These are phyloP conservation scores for Coemansia sp. DNA, from an alignment of 192 early-diverging fungal genomes.

Conservation along the genomic window DNA sequence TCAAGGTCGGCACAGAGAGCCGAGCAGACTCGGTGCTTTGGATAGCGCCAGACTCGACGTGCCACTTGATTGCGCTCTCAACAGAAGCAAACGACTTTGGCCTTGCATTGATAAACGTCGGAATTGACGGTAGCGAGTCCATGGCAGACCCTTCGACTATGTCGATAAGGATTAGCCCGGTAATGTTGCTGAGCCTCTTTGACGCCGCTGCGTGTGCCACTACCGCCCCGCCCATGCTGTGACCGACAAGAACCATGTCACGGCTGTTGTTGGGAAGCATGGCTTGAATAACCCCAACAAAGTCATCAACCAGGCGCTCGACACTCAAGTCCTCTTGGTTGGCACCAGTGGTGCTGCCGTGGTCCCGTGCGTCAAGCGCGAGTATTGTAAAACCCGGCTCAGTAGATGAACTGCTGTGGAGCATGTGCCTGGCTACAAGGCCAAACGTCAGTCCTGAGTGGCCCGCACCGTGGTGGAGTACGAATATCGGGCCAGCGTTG, in stretches of 20 bases:
- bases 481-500: conserved; percentile 60
- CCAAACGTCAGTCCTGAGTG: conserved; percentile 67
- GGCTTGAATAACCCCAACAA: conserved; percentile 47
- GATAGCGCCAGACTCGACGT: conserved; percentile 60
- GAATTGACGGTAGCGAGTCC: conserved; percentile 46
- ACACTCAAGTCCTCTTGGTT: conserved; percentile 59
- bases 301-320: conserved; percentile 58
- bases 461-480: conserved; percentile 83
- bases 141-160: conserved; percentile 73
- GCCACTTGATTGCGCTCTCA: conserved; percentile 43
- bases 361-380: conserved; percentile 68
- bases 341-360: conserved; percentile 55
- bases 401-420: conserved; percentile 17
- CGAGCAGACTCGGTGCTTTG: conserved; percentile 65
- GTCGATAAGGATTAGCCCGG: conserved; percentile 70
- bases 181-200: conserved; percentile 47
- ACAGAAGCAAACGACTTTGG: conserved; percentile 30
- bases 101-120: conserved; percentile 32
- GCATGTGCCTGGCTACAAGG: conserved; percentile 56
- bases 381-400: conserved; percentile 40
- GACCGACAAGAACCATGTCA: conserved; percentile 71
- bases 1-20: conserved; percentile 67
- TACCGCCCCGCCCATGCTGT: conserved; percentile 82
- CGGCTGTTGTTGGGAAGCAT: conserved; percentile 52
- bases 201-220: conserved; percentile 61